Evolutionary conservation across 345 rosid species (phyloP).

Genomic region (Pugionium dolabratum): DNA sequence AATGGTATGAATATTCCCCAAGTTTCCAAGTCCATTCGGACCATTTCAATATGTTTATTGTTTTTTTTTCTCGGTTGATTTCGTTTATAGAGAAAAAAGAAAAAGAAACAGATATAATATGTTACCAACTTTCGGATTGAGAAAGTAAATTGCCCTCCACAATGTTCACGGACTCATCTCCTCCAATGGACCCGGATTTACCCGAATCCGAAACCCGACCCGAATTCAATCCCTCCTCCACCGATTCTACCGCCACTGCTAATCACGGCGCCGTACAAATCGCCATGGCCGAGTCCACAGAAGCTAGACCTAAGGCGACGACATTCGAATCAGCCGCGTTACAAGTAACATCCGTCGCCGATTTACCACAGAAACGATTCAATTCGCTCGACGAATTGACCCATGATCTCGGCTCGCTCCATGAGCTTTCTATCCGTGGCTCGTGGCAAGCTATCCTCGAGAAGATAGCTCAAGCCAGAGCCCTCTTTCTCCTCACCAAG

Average conservation of each 20-base stretch:
- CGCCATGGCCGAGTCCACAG: constrained; percentile 6
- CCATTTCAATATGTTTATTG: too few relatives aligned
- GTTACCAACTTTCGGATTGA: too few relatives aligned
- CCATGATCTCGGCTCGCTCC: constrained; percentile 74
- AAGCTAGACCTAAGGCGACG: constrained; percentile 12
- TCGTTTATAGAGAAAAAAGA: too few relatives aligned
- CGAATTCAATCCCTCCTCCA: constrained; percentile 22
- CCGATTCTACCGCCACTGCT: constrained; percentile 7
- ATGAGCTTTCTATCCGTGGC: constrained; percentile 84
- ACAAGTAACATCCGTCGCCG: constrained; percentile 27
- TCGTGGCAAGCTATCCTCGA: constrained; percentile 87
- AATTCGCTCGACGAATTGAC: constrained; percentile 69
- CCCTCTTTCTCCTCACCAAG: constrained; percentile 56
- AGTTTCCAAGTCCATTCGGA: too few relatives aligned
- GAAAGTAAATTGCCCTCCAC: background rate
- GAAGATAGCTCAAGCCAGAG: constrained; percentile 62
- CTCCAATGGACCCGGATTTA: constrained; percentile 29
- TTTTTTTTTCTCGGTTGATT: too few relatives aligned
- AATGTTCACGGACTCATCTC: constrained; percentile 35
- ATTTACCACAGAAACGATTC: constrained; percentile 52
- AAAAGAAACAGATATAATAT: too few relatives aligned
- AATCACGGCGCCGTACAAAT: constrained; percentile 6
- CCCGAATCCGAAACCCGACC: constrained; percentile 38
- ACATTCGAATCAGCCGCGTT: constrained; percentile 21
- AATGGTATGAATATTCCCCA: too few relatives aligned